Conservation (phyloP, 768 basidiomycete species). For the Trametes maxima region DNA sequence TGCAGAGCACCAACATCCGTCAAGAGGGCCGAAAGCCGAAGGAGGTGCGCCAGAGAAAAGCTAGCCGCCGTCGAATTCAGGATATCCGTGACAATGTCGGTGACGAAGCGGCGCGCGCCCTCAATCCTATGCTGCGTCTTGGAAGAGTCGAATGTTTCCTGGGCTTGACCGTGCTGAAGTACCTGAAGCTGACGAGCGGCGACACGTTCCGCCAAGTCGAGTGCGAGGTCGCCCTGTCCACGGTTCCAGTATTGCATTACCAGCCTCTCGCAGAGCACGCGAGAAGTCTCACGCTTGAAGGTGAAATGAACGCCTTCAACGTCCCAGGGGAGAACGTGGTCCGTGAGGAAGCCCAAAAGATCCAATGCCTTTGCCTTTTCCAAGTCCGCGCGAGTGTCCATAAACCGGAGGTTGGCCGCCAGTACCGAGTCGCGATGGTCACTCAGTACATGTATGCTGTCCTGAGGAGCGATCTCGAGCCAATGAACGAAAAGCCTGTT, state of each 20-base stretch:
- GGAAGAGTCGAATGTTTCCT: slow-evolving; percentile 13
- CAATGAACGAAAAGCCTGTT: slow-evolving; percentile 54
- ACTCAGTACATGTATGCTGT: slow-evolving; percentile 27
- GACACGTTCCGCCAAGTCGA: slow-evolving; percentile 30
- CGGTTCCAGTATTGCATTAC: slow-evolving; percentile 28
- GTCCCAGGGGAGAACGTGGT: slow-evolving; percentile 20
- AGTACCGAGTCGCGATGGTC: slow-evolving; percentile 44
- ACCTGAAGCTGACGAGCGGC: slow-evolving; percentile 9
- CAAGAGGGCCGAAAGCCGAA: slow-evolving; percentile 17
- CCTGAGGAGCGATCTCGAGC: slow-evolving; percentile 37
- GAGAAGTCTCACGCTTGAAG: slow-evolving; percentile 18
- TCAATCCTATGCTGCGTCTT: slow-evolving; percentile 18
- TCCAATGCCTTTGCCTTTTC: slow-evolving; percentile 14
- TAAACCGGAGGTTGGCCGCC: slow-evolving; percentile 41
- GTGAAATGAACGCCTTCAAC: slow-evolving; percentile 15
- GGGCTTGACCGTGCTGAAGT: slow-evolving; percentile 15
- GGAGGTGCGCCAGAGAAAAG: slow-evolving; percentile 9
- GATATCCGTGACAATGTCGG: slow-evolving; percentile 14
- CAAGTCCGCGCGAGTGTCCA: slow-evolving; percentile 30
- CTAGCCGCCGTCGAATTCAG: neutral
- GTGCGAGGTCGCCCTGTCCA: slow-evolving; percentile 28
- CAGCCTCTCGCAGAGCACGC: slow-evolving; percentile 16
- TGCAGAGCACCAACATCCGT: slow-evolving; percentile 27
- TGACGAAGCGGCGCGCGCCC: slow-evolving; percentile 21
- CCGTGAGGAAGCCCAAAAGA: slow-evolving; percentile 34